These are phyloP conservation scores for Globisporangium paddicum DNA, from an alignment of 352 stramenopile genomes.

Conservation along the genomic window DNA sequence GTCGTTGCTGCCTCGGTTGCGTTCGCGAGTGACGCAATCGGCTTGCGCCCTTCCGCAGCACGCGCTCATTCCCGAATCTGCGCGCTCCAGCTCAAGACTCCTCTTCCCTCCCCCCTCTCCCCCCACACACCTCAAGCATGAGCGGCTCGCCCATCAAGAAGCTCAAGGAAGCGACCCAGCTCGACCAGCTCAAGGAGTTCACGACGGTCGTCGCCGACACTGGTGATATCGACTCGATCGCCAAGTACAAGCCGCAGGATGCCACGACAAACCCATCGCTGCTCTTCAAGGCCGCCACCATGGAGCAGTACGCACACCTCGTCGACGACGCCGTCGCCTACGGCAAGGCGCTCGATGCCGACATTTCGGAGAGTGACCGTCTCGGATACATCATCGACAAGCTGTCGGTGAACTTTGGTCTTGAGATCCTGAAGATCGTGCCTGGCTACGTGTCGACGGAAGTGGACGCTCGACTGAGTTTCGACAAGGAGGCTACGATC, in stretches of 20 bases:
- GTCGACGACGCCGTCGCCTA: constrained; percentile 95
- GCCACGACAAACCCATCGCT: constrained; percentile 99
- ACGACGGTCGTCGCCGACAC: constrained; percentile 98
- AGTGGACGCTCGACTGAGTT: constrained; percentile 97
- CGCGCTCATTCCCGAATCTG: constrained; percentile 71
- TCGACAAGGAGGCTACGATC: constrained; percentile 93
- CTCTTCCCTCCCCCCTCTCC: neutral
- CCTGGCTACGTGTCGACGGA: constrained; percentile 98
- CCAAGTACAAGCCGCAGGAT: constrained; percentile 94
- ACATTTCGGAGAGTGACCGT: constrained; percentile 76
- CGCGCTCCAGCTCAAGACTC: constrained; percentile 32
- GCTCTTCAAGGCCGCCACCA: constrained; percentile 96
- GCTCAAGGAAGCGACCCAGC: constrained; percentile 65
- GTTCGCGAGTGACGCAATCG: constrained; percentile 9
- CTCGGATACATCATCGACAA: constrained; percentile 96
- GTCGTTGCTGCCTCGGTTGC: neutral
- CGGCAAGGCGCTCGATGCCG: constrained; percentile 68
- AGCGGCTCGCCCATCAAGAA: constrained; percentile 71
- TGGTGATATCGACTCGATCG: constrained; percentile 91
- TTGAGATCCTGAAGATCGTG: constrained; percentile 96
- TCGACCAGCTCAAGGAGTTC: constrained; percentile 96
- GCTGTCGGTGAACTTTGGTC: constrained; percentile 97
- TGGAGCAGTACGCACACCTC: constrained; percentile 95
- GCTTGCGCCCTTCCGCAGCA: neutral
- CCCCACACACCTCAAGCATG: constrained; percentile 22